Evolutionary conservation across 257 asterid genomes (phyloP).

Genomic region (Plantago ovata): DNA sequence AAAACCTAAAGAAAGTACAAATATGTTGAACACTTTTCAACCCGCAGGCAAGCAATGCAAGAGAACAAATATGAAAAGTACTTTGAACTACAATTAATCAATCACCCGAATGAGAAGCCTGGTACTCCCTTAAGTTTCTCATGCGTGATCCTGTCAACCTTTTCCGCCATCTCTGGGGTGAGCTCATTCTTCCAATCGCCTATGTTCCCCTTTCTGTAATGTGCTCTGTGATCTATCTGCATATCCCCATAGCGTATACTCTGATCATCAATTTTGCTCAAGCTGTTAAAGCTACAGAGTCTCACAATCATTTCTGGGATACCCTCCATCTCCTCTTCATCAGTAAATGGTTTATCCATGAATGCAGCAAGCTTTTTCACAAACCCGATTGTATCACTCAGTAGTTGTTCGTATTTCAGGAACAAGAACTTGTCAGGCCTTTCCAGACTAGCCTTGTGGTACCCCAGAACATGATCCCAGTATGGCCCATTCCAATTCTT

Average conservation of each 20-base stretch:
- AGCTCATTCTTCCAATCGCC: neutral
- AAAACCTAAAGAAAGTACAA: too few relatives aligned
- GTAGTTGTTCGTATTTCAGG: conserved; percentile 23
- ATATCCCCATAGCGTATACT: neutral
- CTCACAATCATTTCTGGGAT: neutral
- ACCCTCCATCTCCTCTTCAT: conserved; percentile 19
- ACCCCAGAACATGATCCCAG: conserved; percentile 22
- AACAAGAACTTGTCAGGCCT: conserved; percentile 13
- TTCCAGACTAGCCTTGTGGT: neutral
- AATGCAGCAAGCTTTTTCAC: conserved; percentile 15
- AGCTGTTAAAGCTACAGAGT: conserved; percentile 12
- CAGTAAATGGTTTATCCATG: conserved; percentile 16
- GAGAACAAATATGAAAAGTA: too few relatives aligned
- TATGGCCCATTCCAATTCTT: conserved; percentile 15
- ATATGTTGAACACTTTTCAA: too few relatives aligned
- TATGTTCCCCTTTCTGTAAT: neutral
- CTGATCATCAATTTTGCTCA: neutral
- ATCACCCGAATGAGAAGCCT: neutral
- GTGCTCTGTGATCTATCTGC: neutral
- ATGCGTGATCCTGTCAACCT: neutral
- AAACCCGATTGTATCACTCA: neutral
- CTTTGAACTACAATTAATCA: too few relatives aligned
- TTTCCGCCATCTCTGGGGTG: too few relatives aligned
- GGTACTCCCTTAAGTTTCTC: neutral
- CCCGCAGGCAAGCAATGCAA: too few relatives aligned